Base-by-base conservation (phyloP, 1,284 basidiomycete species). In the Austroboletus niveus region DNA sequence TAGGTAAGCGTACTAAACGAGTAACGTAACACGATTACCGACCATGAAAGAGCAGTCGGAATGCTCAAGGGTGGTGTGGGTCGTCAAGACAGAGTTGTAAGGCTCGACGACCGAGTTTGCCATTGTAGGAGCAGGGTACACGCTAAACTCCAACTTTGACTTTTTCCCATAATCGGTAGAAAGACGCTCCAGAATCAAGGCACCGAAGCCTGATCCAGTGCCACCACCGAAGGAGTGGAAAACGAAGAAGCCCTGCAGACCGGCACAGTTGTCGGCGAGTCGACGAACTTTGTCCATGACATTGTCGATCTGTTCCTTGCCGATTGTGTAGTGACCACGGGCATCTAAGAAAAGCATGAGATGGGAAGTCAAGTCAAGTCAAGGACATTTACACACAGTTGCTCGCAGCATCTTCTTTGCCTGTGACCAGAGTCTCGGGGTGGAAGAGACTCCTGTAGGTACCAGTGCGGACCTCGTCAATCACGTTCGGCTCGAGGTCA, bases 161-260 rank as follows among this genome's bases (percentile, higher is more conserved):
- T 99, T 99, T 80, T 99, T 99, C 72, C 96, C 97, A 68, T 98
- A 99, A 75, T 99, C 96, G 60, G 92, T 94, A 35, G 95, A 96
- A 54, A 99, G 87, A 63, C 94, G 88, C 78, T 99, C 97, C 56
- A 99, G 87, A 57, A 99, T 86, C 64, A 99, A 87, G 56, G 96
- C 95, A 72, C 97, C 96, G 70, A 99, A 96, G 73, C 97, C 97
- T 55, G 97, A 99, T 64, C 97, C 97, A 65, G 96, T 99, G 76
- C 97, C 97, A 75, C 97, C 97, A 72, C 97, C 97, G 72, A 98
- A 98, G 47, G 97, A 99, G 81, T 99, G 97, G 89, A 99, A 99
- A 67, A 98, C 94, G 69, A 99, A 99, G 85, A 99, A 99, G 65
- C 97, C 97, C 76, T 99, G 97, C 42, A 99, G 87, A 69, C 97